Percentiles rank a stretch among this genome's conserved stretches.
phyloP scores from a whole-genome alignment of 176 grass and related monocot genomes.

The Avena eriantha region DNA sequence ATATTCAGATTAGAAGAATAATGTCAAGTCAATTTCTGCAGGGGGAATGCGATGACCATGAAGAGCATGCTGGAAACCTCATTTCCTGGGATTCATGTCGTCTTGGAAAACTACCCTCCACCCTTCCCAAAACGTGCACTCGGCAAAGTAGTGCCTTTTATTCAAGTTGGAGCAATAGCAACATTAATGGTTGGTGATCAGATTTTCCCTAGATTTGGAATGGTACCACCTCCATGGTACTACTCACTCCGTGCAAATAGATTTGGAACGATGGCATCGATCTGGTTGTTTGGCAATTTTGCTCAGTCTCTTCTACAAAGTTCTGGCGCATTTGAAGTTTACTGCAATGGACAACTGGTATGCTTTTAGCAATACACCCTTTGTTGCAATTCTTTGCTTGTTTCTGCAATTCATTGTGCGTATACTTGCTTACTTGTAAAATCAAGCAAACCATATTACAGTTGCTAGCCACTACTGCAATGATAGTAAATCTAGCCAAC shows the following conservation, averaged over 20 bases:
- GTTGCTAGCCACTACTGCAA: not conserved
- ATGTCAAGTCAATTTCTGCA: conserved; percentile 47
- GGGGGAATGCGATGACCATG: conserved; percentile 90
- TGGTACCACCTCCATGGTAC: conserved; percentile 87
- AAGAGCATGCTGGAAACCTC: conserved; percentile 83
- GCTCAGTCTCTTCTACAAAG: conserved; percentile 83
- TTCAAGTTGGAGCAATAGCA: conserved; percentile 88
- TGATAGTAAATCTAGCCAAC: not conserved
- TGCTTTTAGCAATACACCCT: conserved; percentile 40
- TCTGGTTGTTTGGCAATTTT: conserved; percentile 88
- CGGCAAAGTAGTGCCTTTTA: conserved; percentile 81
- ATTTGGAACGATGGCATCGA: conserved; percentile 89
- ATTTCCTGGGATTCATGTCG: conserved; percentile 84
- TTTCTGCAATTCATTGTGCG: not conserved
- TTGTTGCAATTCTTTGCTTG: not conserved
- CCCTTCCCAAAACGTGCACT: conserved; percentile 80
- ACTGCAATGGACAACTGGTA: conserved; percentile 95
- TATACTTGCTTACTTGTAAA: not conserved
- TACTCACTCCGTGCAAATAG: conserved; percentile 76
- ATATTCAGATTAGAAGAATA: conserved; percentile 1
- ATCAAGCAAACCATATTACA: not conserved
- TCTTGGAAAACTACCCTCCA: conserved; percentile 91
- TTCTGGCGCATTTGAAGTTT: conserved; percentile 98
- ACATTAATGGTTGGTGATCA: conserved; percentile 90
- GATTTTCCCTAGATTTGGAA: conserved; percentile 94